phyloP scores from a whole-genome alignment of 768 basidiomycete species.

The Tephrocybe sp. region DNA sequence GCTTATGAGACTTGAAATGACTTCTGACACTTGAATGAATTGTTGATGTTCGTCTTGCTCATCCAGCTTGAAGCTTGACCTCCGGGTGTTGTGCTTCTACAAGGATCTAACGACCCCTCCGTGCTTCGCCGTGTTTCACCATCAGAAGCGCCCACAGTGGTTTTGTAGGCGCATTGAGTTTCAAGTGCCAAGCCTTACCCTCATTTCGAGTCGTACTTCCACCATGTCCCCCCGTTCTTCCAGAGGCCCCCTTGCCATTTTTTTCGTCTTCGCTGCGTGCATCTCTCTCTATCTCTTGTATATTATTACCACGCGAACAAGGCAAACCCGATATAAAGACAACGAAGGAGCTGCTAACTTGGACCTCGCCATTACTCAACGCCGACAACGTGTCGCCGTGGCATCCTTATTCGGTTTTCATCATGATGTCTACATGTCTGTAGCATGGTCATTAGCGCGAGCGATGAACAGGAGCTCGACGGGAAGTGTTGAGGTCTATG shows the following conservation, averaged over 20 bases:
- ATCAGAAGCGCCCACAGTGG: background rate
- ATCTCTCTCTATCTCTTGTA: conserved; percentile 9
- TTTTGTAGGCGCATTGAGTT: background rate
- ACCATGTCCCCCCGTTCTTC: conserved; percentile 2
- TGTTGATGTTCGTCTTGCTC: too few relatives aligned
- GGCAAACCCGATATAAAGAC: background rate
- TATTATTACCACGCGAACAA: background rate
- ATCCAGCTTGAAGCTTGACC: too few relatives aligned
- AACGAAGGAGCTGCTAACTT: background rate
- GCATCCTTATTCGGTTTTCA: conserved; percentile 34
- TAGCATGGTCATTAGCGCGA: conserved; percentile 32
- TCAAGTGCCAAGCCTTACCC: background rate
- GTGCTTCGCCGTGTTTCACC: background rate
- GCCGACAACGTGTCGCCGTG: conserved; percentile 30
- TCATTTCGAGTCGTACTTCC: background rate
- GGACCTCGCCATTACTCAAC: conserved; percentile 10
- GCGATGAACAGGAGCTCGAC: conserved; percentile 20
- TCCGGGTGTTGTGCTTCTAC: too few relatives aligned
- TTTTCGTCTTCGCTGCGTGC: conserved; percentile 2
- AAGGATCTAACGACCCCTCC: background rate
- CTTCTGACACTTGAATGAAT: too few relatives aligned
- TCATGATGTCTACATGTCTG: conserved; percentile 37
- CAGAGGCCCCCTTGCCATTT: background rate
- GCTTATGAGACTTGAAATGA: too few relatives aligned
- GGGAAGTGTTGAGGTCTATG: conserved; percentile 30